phyloP scores from a whole-genome alignment of 129 eudicot species.

The Rutidosis leptorrhynchoides region DNA sequence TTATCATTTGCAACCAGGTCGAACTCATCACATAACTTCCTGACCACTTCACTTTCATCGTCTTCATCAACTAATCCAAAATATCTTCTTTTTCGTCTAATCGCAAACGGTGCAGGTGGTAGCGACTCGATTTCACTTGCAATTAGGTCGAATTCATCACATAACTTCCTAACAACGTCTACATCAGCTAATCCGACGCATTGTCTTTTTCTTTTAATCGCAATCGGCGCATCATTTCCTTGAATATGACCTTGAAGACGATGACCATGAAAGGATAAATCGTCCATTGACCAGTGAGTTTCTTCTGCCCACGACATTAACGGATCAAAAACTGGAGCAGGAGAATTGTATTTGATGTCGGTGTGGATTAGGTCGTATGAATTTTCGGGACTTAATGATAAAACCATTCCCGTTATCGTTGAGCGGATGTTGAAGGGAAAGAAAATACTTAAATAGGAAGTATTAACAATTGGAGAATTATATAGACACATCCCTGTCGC shows the following conservation, averaged over 20 bases:
- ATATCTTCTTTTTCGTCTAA: constrained; percentile 44
- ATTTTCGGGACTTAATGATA: constrained; percentile 75
- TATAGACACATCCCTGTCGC: too few species aligned
- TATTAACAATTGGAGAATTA: too few species aligned
- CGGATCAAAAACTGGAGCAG: constrained; percentile 58
- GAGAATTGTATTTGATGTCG: constrained; percentile 56
- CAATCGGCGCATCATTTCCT: constrained; percentile 57
- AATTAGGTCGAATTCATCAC: constrained; percentile 71
- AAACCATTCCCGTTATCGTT: too few species aligned
- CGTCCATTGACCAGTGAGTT: constrained; percentile 98
- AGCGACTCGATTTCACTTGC: constrained; percentile 41
- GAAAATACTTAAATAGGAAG: too few species aligned
- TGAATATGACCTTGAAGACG: constrained; percentile 88
- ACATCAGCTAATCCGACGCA: constrained; percentile 40
- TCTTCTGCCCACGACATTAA: constrained; percentile 75
- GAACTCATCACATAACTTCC: constrained; percentile 74
- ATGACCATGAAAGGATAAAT: constrained; percentile 52
- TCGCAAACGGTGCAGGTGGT: constrained; percentile 64
- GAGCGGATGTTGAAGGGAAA: too few species aligned
- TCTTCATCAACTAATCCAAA: constrained; percentile 42
- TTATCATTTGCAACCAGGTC: constrained; percentile 47
- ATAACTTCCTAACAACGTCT: constrained; percentile 52
- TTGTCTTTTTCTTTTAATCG: constrained; percentile 44
- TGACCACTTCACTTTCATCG: constrained; percentile 43
- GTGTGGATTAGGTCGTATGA: constrained; percentile 77